Evolutionary conservation across 371 early-diverging fungal species (phyloP), one percentile per base, ranked within the genome.

Genomic region (Lichtheimia hyalospora): DNA sequence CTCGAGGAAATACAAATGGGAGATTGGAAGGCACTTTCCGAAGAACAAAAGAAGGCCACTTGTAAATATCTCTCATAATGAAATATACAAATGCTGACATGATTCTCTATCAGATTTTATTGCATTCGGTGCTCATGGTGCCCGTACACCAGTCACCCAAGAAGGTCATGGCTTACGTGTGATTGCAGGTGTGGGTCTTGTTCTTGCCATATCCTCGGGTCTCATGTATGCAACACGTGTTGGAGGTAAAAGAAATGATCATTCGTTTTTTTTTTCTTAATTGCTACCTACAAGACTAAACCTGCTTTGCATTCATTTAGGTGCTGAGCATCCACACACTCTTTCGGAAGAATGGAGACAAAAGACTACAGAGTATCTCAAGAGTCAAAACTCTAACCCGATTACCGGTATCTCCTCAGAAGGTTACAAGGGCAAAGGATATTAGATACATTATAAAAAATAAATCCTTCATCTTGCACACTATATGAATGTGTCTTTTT

Each of bases 21-120:
- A 49, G 96, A 97, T 79, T 97, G 97, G 98, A 92, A 91, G 83
- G 76, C 84, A 63, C 77, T 97, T 67, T 77, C 95, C 54, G 63
- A 88, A 60, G 96, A 96, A 52, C 89, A 97, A 79, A 97, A 97
- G 92, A 89, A 92, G 75, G 94, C 98, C 66, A 87, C 76, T n/a
- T 79, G 96, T 96, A 85, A 74, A 20, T 8, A 46, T 1, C 12
- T 14, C 16, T 12, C 52, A 44, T 44, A 4, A 54, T 40, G 40
- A 39, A 18, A 18, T 8, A 25, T n/a, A n/a, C n/a, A n/a, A n/a
- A 24, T 56, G n/a, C 15, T 34, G 13, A 43, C 23, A 8, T 39
- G 21, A 13, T 54, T 2, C 54, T 53, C 1, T 49, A 52, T 61
- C n/a, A 74, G 76, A 94, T 81, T 96, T 87, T 77, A 88, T 96